Percentiles rank a stretch among this genome's conserved stretches.
These are phyloP conservation scores for Colletotrichum lindemuthianum DNA, from an alignment of 2,329 filamentous ascomycete species.

Conservation along the genomic window DNA sequence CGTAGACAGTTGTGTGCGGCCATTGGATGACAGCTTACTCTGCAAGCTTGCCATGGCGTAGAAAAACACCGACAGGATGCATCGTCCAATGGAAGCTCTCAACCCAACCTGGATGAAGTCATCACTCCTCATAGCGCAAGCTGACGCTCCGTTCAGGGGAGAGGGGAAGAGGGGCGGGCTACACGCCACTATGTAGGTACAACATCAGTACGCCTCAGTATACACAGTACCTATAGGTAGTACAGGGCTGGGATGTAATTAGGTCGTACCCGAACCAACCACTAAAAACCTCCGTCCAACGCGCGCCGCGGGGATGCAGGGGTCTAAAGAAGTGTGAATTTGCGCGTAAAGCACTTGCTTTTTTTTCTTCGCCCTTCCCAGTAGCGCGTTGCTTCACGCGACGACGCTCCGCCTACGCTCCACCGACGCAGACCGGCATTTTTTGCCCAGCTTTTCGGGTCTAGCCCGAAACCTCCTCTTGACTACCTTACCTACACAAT, in stretches of 20 bases:
- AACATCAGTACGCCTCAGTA: no score
- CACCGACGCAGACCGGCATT: conserved; percentile 18
- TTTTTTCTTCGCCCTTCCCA: neutral
- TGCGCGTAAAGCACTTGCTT: conserved; percentile 27
- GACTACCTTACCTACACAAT: no score
- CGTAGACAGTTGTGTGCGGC: no score
- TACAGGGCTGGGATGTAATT: conserved; percentile 25
- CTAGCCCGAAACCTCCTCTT: neutral
- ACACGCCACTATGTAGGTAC: no score
- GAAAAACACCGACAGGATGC: neutral
- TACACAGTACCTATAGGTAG: conserved; percentile 19
- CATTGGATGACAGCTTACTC: no score
- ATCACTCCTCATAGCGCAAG: conserved; percentile 6
- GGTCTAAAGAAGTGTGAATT: neutral
- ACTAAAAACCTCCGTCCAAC: conserved; percentile 21
- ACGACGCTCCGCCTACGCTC: conserved; percentile 2
- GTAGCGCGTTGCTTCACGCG: conserved; percentile 30
- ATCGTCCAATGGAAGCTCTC: conserved; percentile 14
- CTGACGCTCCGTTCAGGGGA: conserved; percentile 13
- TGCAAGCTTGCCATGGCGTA: neutral
- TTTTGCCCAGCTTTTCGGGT: neutral
- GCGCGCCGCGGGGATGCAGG: conserved; percentile 19
- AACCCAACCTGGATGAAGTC: conserved; percentile 12
- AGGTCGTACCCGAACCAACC: conserved; percentile 11
- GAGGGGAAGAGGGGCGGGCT: neutral